Evolutionary conservation across 805 yeast species (phyloP).

Genomic region (Wickerhamiella slavikovae): DNA sequence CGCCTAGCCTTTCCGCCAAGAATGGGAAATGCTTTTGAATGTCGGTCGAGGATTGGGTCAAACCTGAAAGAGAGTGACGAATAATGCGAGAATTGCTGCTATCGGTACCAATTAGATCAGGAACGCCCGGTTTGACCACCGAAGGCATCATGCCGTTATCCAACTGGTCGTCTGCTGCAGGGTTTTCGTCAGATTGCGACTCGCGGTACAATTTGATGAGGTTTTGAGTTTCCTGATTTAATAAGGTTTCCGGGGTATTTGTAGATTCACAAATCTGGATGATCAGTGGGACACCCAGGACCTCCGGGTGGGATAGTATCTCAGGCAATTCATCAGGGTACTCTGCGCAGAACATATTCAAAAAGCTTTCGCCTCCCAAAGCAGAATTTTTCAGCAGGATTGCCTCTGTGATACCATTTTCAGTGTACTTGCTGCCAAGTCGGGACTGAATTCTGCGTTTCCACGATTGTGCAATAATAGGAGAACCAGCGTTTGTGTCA

Average conservation of each 20-base stretch:
- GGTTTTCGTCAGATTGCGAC: too few relatives aligned
- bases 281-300: constrained; percentile 33
- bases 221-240: too few relatives aligned
- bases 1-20: constrained; percentile 18
- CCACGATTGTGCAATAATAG: constrained; percentile 26
- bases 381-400: constrained; percentile 31
- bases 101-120: too few relatives aligned
- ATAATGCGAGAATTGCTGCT: constrained; percentile 63
- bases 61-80: constrained; percentile 47
- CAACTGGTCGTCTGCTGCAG: too few relatives aligned
- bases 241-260: too few relatives aligned
- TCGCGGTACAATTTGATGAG: too few relatives aligned
- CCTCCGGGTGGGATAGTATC: constrained; percentile 29
- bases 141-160: too few relatives aligned
- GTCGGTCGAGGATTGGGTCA: constrained; percentile 17
- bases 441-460: constrained; percentile 17
- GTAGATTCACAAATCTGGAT: too few relatives aligned
- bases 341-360: too few relatives aligned
- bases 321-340: too few relatives aligned
- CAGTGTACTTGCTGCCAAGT: constrained; percentile 17
- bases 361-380: constrained; percentile 6
- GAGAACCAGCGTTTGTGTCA: constrained; percentile 20
- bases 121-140: too few relatives aligned
- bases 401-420: constrained; percentile 41
- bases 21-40: constrained; percentile 16